These are phyloP conservation scores for Penicillium sp. DNA, from an alignment of 2,329 filamentous ascomycete species.

Conservation along the genomic window DNA sequence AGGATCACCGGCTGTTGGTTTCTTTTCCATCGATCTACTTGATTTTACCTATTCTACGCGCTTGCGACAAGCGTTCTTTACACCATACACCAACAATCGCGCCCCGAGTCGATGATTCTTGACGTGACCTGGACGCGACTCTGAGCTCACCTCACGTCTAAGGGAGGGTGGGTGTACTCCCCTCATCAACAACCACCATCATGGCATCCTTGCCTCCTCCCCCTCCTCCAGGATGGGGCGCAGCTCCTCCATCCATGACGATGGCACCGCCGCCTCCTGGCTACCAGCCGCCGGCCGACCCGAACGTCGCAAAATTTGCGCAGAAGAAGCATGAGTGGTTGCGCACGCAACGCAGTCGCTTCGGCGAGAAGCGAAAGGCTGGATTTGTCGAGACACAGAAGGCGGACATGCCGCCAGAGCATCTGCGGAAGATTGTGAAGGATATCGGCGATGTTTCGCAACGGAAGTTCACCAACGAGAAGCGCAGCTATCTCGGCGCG, in stretches of 20 bases:
- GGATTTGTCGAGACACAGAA: conserved; percentile 98
- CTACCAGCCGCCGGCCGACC: conserved; percentile 79
- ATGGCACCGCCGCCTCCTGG: conserved; percentile 81
- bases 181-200: conserved; percentile 38
- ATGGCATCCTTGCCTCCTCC: conserved; percentile 69
- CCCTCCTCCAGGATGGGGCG: conserved; percentile 70
- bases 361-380: conserved; percentile 94
- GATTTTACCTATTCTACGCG: background rate
- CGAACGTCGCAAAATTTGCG: conserved; percentile 89
- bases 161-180: conserved; percentile 32
- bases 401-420: conserved; percentile 97
- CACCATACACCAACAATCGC: conserved; percentile 2
- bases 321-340: conserved; percentile 99
- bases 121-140: conserved; percentile 46
- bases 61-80: background rate
- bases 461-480: conserved; percentile 98
- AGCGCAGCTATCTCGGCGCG: conserved; percentile 94
- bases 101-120: conserved; percentile 27
- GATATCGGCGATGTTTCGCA: conserved; percentile 99
- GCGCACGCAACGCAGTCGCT: conserved; percentile 85
- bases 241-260: conserved; percentile 59
- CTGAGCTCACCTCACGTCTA: conserved; percentile 36
- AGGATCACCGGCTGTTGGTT: conserved; percentile 26
- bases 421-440: conserved; percentile 96
- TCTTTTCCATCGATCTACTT: conserved; percentile 29